Base-by-base conservation (phyloP, 108 stramenopile species). In the Cyclotella kingstonii region DNA sequence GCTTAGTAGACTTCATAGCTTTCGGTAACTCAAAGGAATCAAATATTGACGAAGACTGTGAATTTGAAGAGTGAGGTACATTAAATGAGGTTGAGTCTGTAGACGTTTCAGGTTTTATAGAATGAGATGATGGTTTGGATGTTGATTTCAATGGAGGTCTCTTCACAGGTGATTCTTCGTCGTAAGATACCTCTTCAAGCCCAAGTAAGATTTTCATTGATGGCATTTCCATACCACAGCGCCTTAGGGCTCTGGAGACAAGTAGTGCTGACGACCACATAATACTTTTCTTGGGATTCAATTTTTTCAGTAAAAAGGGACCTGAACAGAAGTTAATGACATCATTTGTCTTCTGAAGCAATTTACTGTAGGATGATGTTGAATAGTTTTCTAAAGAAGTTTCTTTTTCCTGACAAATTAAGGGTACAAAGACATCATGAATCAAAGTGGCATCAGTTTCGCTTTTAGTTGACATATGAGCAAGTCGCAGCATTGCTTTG, bases 141-240 rank as follows among this genome's bases (percentile, higher is more conserved):
- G 22, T 25, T 57, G 25, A 22, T 15, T 15, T 1, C 27, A 5
- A 21, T 43, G 25, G 39, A 41, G 23, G 11, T 5, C 27, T 40
- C 30, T 54, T 3, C 5, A 10, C 26, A 42, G 31, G 17, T 3
- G 25, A 19, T 42, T 58, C 55, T 19, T 75, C 64, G 40, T 71
- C 22, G 9, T 80, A 63, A 11, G 28, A 31, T 26, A 59, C 49
- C 45, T 56, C 63, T 25, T 62, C 70, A 51, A 56, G 27, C 25
- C 83, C 47, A 40, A 61, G 29, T 23, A 83, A 60, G 28, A 57
- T 56, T 25, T 72, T 68, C 28, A 81, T 58, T 1, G 81, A 73
- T 17, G 86, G 81, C 11, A 91, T 33, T 28, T 89, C 87, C 31
- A 87, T 79, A 3, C 90, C 90, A 36, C 82, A 39, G 4, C 74